These are phyloP conservation scores for Phytopythium chamaehyphon DNA, from an alignment of 352 stramenopile species.

Conservation along the genomic window DNA sequence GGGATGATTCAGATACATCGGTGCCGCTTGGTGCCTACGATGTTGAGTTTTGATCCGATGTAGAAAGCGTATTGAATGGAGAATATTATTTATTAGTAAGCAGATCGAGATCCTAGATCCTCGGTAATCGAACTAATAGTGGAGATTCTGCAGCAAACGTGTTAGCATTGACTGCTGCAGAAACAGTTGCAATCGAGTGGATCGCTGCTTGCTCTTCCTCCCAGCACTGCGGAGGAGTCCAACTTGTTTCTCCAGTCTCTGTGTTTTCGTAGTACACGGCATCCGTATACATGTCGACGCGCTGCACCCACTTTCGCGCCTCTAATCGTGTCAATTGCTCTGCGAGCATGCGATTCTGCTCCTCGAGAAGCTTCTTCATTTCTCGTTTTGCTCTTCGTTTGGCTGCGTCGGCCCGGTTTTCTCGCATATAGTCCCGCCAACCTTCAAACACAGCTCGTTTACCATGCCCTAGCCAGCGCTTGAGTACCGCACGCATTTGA, in stretches of 20 bases:
- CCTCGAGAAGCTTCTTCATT: constrained; percentile 37
- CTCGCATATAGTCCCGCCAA: constrained; percentile 49
- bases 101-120: too few species aligned
- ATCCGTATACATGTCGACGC: constrained; percentile 65
- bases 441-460: constrained; percentile 52
- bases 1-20: constrained; percentile 14
- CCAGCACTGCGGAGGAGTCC: constrained; percentile 50
- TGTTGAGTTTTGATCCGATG: constrained; percentile 28
- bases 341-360: constrained; percentile 45
- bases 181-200: too few species aligned
- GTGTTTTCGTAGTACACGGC: constrained; percentile 60
- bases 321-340: constrained; percentile 44
- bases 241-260: constrained; percentile 41
- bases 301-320: constrained; percentile 42
- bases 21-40: constrained; percentile 22
- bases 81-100: too few species aligned
- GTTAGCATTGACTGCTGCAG: too few species aligned
- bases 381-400: constrained; percentile 24
- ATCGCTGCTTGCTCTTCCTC: constrained; percentile 40
- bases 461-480: constrained; percentile 48
- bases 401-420: constrained; percentile 25
- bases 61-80: too few species aligned
- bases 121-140: too few species aligned
- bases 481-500: constrained; percentile 51
- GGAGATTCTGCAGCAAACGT: too few species aligned